phyloP scores from a whole-genome alignment of 2,329 filamentous ascomycete species.

The Cladosporium sphaerospermum region DNA sequence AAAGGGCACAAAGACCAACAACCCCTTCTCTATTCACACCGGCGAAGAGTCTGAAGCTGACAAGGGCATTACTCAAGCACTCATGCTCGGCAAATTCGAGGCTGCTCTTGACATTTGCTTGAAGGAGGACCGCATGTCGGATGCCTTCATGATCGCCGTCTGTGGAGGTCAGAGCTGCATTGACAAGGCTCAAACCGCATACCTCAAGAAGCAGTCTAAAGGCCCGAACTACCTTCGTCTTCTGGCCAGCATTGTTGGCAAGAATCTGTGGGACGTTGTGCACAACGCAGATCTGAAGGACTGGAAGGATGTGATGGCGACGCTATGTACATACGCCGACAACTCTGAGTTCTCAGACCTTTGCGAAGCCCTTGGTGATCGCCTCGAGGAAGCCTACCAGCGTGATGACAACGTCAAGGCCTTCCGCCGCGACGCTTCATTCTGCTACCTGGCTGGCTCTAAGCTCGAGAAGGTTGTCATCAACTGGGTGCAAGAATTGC shows the following conservation, averaged over 20 bases:
- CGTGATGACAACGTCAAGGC: conserved; percentile 43
- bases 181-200: conserved; percentile 87
- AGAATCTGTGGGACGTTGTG: conserved; percentile 97
- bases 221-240: conserved; percentile 89
- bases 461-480: conserved; percentile 95
- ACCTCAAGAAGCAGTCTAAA: conserved; percentile 74
- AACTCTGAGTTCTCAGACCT: conserved; percentile 88
- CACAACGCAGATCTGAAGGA: conserved; percentile 88
- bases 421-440: conserved; percentile 78
- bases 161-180: conserved; percentile 90
- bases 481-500: conserved; percentile 87
- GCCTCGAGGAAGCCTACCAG: conserved; percentile 65
- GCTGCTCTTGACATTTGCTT: conserved; percentile 84
- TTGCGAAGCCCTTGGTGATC: conserved; percentile 89
- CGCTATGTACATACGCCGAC: conserved; percentile 90
- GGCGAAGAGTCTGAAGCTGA: conserved; percentile 80
- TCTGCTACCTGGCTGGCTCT: conserved; percentile 92
- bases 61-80: conserved; percentile 75
- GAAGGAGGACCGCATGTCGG: conserved; percentile 81
- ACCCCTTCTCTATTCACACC: conserved; percentile 84
- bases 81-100: conserved; percentile 87
- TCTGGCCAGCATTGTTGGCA: conserved; percentile 83
- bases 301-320: conserved; percentile 97
- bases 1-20: conserved; percentile 87
- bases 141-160: conserved; percentile 97